Evolutionary conservation across 169 alveolate species (phyloP), one percentile per base, ranked within the genome.

Genomic region (Eimeria maxima): DNA sequence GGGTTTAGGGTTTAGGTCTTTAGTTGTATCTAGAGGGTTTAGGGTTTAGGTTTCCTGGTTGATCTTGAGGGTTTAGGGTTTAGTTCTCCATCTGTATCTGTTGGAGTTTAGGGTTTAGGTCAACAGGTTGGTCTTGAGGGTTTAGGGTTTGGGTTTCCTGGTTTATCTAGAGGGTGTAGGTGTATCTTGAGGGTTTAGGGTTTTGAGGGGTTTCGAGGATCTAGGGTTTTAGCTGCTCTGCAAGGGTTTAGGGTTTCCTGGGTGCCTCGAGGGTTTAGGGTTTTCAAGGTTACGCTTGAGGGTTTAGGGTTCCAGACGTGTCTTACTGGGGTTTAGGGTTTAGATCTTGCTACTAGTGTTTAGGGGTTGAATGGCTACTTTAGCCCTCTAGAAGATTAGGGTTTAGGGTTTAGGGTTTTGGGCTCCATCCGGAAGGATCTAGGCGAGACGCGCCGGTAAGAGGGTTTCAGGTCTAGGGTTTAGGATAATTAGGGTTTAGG

Each of bases 361-460:
- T 76, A 73, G 84, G 4, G 44, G 38, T 33, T 33, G 38, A 33
- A 33, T 33, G 38, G 38, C 38, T 33, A 33, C 38, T 0, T 0
- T 1, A 1, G 38, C 38, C 38, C 2, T 33, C 38, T 33, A 33
- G 38, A 33, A 33, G 38, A 33, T 33, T 71, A 76, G 87, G 87
- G 87, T 76, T 33, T 76, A 76, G 87, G 87, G 87, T 76, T 76
- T 76, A 76, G 60, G 87, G 87, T 76, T 42, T 76, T 27, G 78
- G 45, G 47, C 22, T 71, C 81, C 42, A 29, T 10, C 38, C 38
- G 1, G 38, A 33, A 33, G 38, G 38, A 33, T 33, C 38, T 33
- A 33, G 1, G 38, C 38, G 38, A 33, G 38, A 33, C 38, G 38
- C 38, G 38, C 38, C 38, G 0, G 38, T 33, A 33, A 1, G 78